These are phyloP conservation scores for Aureobasidium sp. DNA, from an alignment of 2,329 filamentous ascomycete species.

Conservation along the genomic window DNA sequence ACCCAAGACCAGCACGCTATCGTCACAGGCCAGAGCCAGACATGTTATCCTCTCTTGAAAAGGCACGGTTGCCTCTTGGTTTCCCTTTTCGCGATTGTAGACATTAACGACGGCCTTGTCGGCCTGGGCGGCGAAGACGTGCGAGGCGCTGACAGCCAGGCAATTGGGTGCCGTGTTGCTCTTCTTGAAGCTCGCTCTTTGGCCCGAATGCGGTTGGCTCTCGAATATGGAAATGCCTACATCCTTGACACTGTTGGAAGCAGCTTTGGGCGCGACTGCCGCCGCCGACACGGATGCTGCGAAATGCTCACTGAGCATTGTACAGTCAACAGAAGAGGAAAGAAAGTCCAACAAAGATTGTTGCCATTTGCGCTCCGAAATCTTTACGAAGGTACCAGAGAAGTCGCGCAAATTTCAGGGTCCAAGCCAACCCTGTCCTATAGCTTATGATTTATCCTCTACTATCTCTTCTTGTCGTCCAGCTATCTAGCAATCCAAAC, in stretches of 20 bases:
- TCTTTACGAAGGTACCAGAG: background rate
- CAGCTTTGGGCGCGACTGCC: constrained; percentile 36
- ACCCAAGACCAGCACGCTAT: constrained; percentile 65
- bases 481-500: background rate
- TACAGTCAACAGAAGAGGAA: background rate
- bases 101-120: constrained; percentile 92
- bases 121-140: constrained; percentile 85
- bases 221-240: constrained; percentile 82
- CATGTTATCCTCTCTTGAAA: constrained; percentile 83
- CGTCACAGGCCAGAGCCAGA: constrained; percentile 61
- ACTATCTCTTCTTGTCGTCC: background rate
- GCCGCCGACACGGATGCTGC: constrained; percentile 41
- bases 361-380: background rate
- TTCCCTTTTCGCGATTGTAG: constrained; percentile 74
- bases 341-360: background rate
- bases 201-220: constrained; percentile 67
- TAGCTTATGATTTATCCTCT: background rate
- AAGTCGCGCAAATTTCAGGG: background rate
- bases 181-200: constrained; percentile 81
- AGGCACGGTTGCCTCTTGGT: constrained; percentile 80
- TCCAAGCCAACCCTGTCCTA: background rate
- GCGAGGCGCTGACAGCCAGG: constrained; percentile 69
- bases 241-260: constrained; percentile 55
- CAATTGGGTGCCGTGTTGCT: constrained; percentile 73
- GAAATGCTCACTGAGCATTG: constrained; percentile 46